These are phyloP conservation scores for Osmanthus fragrans DNA, from an alignment of 257 asterid genomes.

Conservation along the genomic window DNA sequence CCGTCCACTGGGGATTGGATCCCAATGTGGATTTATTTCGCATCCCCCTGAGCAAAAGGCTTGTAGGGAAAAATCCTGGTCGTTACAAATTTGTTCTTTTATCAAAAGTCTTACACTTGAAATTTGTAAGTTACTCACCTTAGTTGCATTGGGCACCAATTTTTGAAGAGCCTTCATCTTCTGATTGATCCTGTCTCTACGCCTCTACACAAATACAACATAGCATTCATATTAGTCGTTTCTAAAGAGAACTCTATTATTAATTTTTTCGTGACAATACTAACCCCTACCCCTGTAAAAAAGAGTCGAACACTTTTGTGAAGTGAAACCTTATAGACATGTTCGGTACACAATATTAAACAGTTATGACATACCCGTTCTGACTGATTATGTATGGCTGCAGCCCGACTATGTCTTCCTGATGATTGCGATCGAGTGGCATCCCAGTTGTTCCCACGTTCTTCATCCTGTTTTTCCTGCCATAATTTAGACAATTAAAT, in stretches of 20 bases:
- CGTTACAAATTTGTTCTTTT: no score
- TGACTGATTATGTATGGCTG: conserved; percentile 65
- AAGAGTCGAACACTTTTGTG: no score
- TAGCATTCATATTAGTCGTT: background rate
- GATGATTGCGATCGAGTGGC: conserved; percentile 41
- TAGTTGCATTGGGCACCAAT: conserved; percentile 79
- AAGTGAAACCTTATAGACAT: no score
- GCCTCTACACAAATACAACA: conserved; percentile 38
- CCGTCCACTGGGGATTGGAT: no score
- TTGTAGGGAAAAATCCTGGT: no score
- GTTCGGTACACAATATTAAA: no score
- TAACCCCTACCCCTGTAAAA: no score
- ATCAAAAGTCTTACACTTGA: no score
- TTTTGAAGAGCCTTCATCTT: conserved; percentile 78
- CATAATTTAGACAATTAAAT: background rate
- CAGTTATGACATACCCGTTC: conserved; percentile 45
- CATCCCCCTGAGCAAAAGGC: no score
- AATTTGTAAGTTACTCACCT: conserved; percentile 38
- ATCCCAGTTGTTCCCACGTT: conserved; percentile 37
- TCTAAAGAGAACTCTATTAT: background rate
- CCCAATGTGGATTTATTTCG: no score
- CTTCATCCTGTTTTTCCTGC: conserved; percentile 54
- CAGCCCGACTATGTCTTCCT: conserved; percentile 57
- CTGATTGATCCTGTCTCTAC: conserved; percentile 72
- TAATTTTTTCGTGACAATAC: no score